Evolutionary conservation across 106 monocot genomes (phyloP).

Genomic region (Dendrobium officinale): DNA sequence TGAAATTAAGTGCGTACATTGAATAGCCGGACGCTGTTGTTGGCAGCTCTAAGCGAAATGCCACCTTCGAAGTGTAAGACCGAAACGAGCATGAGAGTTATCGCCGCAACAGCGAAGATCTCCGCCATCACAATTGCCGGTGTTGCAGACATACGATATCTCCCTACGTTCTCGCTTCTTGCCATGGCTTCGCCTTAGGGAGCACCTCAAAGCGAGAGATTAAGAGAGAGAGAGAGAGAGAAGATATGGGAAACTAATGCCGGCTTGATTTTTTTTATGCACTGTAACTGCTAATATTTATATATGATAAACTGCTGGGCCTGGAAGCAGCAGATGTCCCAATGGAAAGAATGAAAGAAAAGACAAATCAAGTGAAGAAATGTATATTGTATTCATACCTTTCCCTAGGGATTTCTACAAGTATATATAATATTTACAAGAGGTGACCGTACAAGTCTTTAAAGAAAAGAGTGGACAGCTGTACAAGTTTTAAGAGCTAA

Average conservation of each 20-base stretch:
- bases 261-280: too few relatives aligned
- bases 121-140: slow-evolving; percentile 18
- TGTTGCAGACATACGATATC: slow-evolving; percentile 12
- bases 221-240: background rate
- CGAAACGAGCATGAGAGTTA: slow-evolving; percentile 39
- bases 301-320: too few relatives aligned
- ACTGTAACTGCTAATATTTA: too few relatives aligned
- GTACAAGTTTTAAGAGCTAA: too few relatives aligned
- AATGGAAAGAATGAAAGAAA: too few relatives aligned
- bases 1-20: slow-evolving; percentile 10
- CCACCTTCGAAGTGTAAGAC: slow-evolving; percentile 32
- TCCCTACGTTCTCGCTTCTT: background rate
- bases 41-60: slow-evolving; percentile 15
- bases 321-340: too few relatives aligned
- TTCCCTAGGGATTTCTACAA: too few relatives aligned
- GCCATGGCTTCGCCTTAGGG: background rate
- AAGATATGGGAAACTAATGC: background rate
- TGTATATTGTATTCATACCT: too few relatives aligned
- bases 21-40: slow-evolving; percentile 4
- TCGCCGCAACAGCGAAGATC: slow-evolving; percentile 15
- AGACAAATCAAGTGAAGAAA: too few relatives aligned
- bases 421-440: too few relatives aligned
- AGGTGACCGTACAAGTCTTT: too few relatives aligned
- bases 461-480: too few relatives aligned
- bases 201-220: background rate